A percentile compares a stretch with the other conserved stretches of the same genome.
phyloP scores from a whole-genome alignment of 179 eudicot genomes.

The Patellifolia procumbens region DNA sequence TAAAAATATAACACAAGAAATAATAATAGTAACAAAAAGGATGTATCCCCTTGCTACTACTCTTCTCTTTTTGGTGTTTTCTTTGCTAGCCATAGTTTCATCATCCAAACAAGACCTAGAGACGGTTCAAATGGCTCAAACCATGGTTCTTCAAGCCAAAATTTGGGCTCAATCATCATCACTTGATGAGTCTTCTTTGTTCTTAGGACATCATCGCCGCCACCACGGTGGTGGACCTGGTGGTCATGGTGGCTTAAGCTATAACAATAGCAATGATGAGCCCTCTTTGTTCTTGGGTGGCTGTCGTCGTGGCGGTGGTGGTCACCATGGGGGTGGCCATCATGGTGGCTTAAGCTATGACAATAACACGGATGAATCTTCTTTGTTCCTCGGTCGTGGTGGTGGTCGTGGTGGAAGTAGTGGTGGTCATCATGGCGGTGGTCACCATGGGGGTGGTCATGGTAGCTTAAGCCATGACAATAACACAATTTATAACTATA shows the following conservation, averaged over 20 bases:
- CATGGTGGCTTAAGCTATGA: not conserved
- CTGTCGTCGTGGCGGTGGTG: not conserved
- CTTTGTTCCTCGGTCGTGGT: not conserved
- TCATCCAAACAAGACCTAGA: conserved; percentile 32
- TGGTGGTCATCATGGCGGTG: not conserved
- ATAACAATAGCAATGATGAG: not conserved
- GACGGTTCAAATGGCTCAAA: conserved; percentile 38
- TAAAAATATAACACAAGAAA: not conserved
- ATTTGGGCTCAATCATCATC: conserved; percentile 38
- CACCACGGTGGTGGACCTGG: not conserved
- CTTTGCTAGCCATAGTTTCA: conserved; percentile 24
- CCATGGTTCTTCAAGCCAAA: conserved; percentile 32
- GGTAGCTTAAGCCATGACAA: not conserved
- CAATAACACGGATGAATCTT: not conserved
- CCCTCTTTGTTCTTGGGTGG: not conserved
- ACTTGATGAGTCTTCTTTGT: conserved; percentile 7
- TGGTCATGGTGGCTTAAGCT: not conserved
- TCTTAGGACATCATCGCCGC: not conserved
- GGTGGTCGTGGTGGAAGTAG: not conserved
- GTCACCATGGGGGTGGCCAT: conserved; percentile 2
- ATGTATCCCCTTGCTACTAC: conserved; percentile 21
- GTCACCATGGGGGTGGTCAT: conserved; percentile 1
- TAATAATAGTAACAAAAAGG: not conserved
- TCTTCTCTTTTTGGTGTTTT: conserved; percentile 25
- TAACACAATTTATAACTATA: not conserved